Percentiles rank a stretch among this genome's conserved stretches.
These are phyloP conservation scores for Aureobasidium melanogenum DNA, from an alignment of 2,329 filamentous ascomycete genomes.

Conservation along the genomic window DNA sequence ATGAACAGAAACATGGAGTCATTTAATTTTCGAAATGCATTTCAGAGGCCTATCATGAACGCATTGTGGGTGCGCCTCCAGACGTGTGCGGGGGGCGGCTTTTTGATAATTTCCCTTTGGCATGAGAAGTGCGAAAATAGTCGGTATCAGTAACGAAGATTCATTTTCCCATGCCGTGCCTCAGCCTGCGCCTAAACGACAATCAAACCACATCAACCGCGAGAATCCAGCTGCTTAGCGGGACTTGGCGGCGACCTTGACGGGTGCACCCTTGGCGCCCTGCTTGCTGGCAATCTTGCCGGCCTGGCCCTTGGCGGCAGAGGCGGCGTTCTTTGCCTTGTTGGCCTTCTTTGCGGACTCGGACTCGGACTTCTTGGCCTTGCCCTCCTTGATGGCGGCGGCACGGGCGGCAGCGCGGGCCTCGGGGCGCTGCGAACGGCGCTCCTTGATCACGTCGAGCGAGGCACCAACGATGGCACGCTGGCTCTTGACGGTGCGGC, in stretches of 20 bases:
- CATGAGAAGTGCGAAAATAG: slow-evolving; percentile 11
- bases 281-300: slow-evolving; percentile 88
- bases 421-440: slow-evolving; percentile 88
- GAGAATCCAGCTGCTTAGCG: slow-evolving; percentile 7
- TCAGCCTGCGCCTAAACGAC: slow-evolving; percentile 15
- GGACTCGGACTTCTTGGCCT: slow-evolving; percentile 91
- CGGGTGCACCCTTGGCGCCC: slow-evolving; percentile 76
- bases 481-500: slow-evolving; percentile 96
- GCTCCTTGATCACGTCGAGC: slow-evolving; percentile 99
- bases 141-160: slow-evolving; percentile 12
- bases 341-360: slow-evolving; percentile 95
- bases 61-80: slow-evolving; percentile 12
- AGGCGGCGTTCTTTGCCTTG: slow-evolving; percentile 87
- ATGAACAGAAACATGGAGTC: slow-evolving; percentile 6
- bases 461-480: slow-evolving; percentile 98
- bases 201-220: slow-evolving; percentile 12
- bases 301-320: slow-evolving; percentile 66
- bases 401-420: slow-evolving; percentile 84
- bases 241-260: slow-evolving; percentile 13
- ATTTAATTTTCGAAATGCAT: slow-evolving; percentile 12
- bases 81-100: slow-evolving; percentile 11
- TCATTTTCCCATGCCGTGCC: slow-evolving; percentile 13
- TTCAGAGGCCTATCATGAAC: slow-evolving; percentile 13
- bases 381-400: slow-evolving; percentile 90
- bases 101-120: slow-evolving; percentile 8